phyloP scores from a whole-genome alignment of 306 rosid species.

The Casuarina cunninghamiana region DNA sequence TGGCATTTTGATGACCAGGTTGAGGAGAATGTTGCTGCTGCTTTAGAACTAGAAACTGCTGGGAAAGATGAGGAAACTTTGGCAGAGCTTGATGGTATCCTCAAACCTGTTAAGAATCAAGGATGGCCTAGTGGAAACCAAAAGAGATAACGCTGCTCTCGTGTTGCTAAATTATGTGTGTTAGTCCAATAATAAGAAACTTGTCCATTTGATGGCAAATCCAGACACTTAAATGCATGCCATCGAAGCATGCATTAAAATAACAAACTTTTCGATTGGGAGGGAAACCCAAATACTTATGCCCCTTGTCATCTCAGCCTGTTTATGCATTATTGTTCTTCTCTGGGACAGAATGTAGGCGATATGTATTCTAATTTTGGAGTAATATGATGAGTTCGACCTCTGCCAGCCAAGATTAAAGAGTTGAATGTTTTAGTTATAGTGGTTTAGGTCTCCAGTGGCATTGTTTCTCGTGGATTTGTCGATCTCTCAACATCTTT shows the following conservation, averaged over 20 bases:
- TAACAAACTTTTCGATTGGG: too few relatives aligned
- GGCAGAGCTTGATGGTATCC: conserved; percentile 70
- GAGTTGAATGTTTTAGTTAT: too few relatives aligned
- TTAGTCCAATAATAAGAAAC: neutral
- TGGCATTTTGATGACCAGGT: conserved; percentile 50
- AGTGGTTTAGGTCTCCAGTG: too few relatives aligned
- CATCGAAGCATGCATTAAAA: neutral
- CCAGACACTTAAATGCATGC: neutral
- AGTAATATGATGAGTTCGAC: neutral
- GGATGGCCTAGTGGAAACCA: conserved; percentile 93
- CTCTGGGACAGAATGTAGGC: neutral
- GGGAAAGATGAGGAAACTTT: conserved; percentile 68
- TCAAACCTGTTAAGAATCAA: conserved; percentile 77
- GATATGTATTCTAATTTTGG: neutral
- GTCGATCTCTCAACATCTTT: too few relatives aligned
- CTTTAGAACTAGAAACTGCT: conserved; percentile 56
- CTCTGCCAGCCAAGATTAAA: neutral
- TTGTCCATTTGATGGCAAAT: neutral
- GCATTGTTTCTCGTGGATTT: too few relatives aligned
- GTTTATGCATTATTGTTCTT: neutral
- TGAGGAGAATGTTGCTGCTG: conserved; percentile 85
- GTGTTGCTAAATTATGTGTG: neutral
- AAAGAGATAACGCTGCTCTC: conserved; percentile 41
- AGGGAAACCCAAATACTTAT: too few relatives aligned
- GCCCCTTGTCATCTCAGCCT: too few relatives aligned